A percentile compares a stretch with the other conserved stretches of the same genome.
Evolutionary conservation across 768 basidiomycete genomes (phyloP).

Genomic region (Phlegmacium glaucopus): DNA sequence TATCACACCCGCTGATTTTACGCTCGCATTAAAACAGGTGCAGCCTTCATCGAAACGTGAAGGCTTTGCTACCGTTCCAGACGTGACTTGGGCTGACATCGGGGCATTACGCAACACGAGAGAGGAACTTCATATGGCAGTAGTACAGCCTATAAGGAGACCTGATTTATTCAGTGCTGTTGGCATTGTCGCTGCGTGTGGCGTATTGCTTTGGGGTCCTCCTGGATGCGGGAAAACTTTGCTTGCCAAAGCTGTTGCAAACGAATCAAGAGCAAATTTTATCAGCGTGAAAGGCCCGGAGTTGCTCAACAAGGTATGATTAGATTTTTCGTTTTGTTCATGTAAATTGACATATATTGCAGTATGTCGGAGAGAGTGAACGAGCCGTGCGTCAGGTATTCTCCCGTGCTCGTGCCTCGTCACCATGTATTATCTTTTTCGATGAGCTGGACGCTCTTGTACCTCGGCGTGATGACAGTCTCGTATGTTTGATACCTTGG

Average conservation of each 20-base stretch:
- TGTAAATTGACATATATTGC: constrained; percentile 1
- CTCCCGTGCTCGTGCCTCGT: constrained; percentile 86
- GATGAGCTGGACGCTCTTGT: constrained; percentile 94
- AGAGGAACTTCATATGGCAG: constrained; percentile 95
- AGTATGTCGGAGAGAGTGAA: constrained; percentile 99
- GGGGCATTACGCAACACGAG: constrained; percentile 86
- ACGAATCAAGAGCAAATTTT: constrained; percentile 93
- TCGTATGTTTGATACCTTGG: constrained; percentile 47
- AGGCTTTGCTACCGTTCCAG: constrained; percentile 96
- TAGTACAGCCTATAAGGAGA: constrained; percentile 89
- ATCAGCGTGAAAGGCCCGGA: constrained; percentile 99
- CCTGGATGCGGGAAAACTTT: constrained; percentile 98
- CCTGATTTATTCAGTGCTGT: constrained; percentile 88
- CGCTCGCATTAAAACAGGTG: constrained; percentile 75
- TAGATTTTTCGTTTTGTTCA: background rate
- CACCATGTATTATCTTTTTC: constrained; percentile 94
- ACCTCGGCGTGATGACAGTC: constrained; percentile 82
- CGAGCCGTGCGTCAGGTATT: constrained; percentile 94
- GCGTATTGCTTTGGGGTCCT: constrained; percentile 97
- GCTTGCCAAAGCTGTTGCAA: constrained; percentile 97
- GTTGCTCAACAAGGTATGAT: constrained; percentile 85
- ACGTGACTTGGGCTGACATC: constrained; percentile 92
- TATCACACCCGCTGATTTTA: constrained; percentile 82
- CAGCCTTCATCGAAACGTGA: constrained; percentile 97
- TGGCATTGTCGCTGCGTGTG: constrained; percentile 89